These are phyloP conservation scores for Blastobotrys petasosporus DNA, from an alignment of 1,139 yeast species.

Conservation along the genomic window DNA sequence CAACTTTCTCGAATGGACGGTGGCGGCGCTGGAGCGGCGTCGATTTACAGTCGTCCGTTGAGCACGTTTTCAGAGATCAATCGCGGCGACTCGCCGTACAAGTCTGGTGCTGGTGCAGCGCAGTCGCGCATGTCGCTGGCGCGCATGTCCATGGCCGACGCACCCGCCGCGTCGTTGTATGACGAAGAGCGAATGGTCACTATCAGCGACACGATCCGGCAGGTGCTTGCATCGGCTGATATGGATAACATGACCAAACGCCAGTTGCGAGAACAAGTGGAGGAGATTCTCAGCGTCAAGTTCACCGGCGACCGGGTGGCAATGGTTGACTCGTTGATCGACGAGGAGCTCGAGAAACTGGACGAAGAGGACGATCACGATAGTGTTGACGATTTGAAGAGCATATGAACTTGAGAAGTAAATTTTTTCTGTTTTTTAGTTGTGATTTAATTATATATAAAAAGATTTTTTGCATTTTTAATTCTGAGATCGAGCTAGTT, in stretches of 20 bases:
- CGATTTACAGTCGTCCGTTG: conserved; percentile 20
- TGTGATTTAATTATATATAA: background rate
- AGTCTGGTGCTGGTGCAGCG: conserved; percentile 4
- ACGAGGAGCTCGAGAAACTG: conserved; percentile 32
- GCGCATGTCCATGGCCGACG: conserved; percentile 3
- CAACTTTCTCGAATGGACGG: conserved; percentile 12
- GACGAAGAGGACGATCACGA: conserved; percentile 22
- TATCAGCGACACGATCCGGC: conserved; percentile 26
- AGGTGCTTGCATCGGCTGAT: conserved; percentile 32
- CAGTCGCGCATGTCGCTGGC: conserved; percentile 20
- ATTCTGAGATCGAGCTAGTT: no score
- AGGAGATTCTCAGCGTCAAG: conserved; percentile 33
- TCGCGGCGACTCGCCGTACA: background rate
- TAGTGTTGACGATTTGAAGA: conserved; percentile 2
- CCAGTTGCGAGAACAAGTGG: conserved; percentile 35
- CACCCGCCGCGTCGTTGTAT: conserved; percentile 9
- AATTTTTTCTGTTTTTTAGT: background rate
- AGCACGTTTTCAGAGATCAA: conserved; percentile 19
- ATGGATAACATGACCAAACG: conserved; percentile 35
- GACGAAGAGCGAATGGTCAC: conserved; percentile 23
- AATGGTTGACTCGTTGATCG: conserved; percentile 33
- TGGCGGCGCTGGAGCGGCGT: conserved; percentile 4
- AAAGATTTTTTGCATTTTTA: no score
- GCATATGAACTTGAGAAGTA: background rate
- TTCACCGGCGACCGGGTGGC: conserved; percentile 30